Conservation (phyloP, 2,329 filamentous ascomycete genomes). For the Knufia petricola region DNA sequence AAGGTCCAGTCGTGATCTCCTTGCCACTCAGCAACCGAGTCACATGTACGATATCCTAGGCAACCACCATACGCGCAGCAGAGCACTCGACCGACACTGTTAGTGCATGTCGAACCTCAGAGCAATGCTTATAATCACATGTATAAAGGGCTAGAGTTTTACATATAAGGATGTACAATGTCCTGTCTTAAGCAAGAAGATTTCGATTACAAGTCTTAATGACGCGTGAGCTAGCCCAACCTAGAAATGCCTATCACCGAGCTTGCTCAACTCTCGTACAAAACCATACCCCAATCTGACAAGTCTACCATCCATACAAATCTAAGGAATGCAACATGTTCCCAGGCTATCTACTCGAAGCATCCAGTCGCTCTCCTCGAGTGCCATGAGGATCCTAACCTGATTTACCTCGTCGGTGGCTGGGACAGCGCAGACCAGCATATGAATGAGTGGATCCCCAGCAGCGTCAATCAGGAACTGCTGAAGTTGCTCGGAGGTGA, state of each 20-base stretch:
- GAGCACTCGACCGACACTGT: too few relatives aligned
- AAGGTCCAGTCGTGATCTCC: too few relatives aligned
- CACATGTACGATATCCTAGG: too few relatives aligned
- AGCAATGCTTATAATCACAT: too few relatives aligned
- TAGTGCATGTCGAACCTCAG: too few relatives aligned
- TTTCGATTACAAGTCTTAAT: too few relatives aligned
- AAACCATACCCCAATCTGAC: slow-evolving; percentile 18
- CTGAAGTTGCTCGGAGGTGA: slow-evolving; percentile 29
- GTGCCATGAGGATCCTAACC: slow-evolving; percentile 36
- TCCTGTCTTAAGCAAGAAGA: too few relatives aligned
- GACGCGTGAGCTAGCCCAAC: too few relatives aligned
- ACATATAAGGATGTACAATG: too few relatives aligned
- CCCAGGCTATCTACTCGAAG: slow-evolving; percentile 27
- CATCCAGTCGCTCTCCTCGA: slow-evolving; percentile 24
- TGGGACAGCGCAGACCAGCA: slow-evolving; percentile 38
- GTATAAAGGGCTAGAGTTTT: too few relatives aligned
- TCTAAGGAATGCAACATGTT: not conserved
- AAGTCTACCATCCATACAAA: slow-evolving; percentile 21
- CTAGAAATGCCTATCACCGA: slow-evolving; percentile 35
- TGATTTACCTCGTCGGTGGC: slow-evolving; percentile 37
- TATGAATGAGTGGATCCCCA: slow-evolving; percentile 34
- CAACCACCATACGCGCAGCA: too few relatives aligned
- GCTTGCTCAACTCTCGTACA: slow-evolving; percentile 35
- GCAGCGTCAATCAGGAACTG: slow-evolving; percentile 33
- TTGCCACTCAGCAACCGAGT: too few relatives aligned